Conservation (phyloP, 179 eudicot species). For the Carnegiea gigantea region DNA sequence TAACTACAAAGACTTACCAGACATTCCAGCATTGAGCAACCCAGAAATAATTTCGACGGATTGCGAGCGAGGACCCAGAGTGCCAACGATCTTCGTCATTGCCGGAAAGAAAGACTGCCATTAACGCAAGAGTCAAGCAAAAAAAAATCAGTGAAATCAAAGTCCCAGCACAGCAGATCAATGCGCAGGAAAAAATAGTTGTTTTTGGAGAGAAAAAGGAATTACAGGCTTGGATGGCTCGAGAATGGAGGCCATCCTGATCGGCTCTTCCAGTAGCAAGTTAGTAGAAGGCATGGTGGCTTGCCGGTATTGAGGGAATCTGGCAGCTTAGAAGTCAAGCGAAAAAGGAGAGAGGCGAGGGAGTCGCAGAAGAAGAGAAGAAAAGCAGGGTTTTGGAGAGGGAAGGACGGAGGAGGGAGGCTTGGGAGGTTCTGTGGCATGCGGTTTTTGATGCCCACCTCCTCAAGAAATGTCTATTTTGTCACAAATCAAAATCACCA, state of each 20-base stretch:
- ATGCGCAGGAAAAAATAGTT: background rate
- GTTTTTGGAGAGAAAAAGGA: background rate
- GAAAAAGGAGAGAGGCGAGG: background rate
- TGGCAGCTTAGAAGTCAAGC: background rate
- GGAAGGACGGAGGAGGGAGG: background rate
- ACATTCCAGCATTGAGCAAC: conserved; percentile 47
- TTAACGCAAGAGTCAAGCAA: background rate
- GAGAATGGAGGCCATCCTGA: conserved; percentile 84
- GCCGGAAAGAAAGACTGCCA: conserved; percentile 39
- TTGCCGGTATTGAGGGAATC: background rate
- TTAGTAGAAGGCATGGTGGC: conserved; percentile 72
- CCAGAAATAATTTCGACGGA: conserved; percentile 41
- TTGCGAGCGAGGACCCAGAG: conserved; percentile 44
- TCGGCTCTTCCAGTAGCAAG: conserved; percentile 89
- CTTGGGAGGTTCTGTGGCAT: background rate
- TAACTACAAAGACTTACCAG: conserved; percentile 26
- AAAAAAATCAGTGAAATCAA: background rate
- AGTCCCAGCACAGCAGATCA: background rate
- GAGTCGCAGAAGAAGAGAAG: background rate
- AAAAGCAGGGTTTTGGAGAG: background rate
- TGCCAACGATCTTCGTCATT: conserved; percentile 55
- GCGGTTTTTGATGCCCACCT: background rate
- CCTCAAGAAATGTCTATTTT: conserved; percentile 1
- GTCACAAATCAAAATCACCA: background rate
- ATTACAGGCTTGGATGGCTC: conserved; percentile 80